phyloP scores from a whole-genome alignment of 1,284 basidiomycete species.

The Bothia castanella region DNA sequence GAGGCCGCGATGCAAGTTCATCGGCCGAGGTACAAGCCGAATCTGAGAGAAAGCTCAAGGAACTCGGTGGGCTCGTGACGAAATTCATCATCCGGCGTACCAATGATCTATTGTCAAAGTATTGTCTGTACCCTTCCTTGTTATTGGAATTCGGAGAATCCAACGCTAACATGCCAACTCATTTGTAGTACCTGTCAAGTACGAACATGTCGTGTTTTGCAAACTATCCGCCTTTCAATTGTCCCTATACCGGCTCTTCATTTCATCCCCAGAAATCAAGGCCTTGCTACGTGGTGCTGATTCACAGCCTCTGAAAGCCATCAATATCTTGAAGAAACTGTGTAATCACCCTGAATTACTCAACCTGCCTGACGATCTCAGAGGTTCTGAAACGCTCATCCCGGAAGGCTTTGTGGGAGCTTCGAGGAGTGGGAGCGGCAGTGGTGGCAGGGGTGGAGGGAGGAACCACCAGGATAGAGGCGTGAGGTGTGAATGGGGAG shows the following conservation, averaged over 20 bases:
- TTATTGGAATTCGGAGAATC: not conserved
- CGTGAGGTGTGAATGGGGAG: conserved; percentile 78
- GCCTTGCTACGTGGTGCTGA: conserved; percentile 85
- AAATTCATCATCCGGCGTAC: conserved; percentile 98
- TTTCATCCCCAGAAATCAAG: conserved; percentile 92
- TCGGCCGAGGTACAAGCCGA: conserved; percentile 78
- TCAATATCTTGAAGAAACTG: conserved; percentile 94
- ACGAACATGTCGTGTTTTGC: conserved; percentile 99
- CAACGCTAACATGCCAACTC: conserved; percentile 12
- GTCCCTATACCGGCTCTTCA: conserved; percentile 88
- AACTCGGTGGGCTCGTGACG: conserved; percentile 86
- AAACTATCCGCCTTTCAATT: conserved; percentile 86
- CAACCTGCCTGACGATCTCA: conserved; percentile 82
- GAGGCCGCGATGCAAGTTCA: conserved; percentile 90
- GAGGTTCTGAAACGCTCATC: conserved; percentile 79
- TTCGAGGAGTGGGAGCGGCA: conserved; percentile 32
- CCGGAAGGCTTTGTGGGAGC: conserved; percentile 78
- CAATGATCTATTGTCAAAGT: conserved; percentile 96
- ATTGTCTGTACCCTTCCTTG: conserved; percentile 56
- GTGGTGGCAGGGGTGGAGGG: conserved; percentile 35
- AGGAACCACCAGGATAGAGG: conserved; percentile 48
- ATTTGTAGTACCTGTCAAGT: conserved; percentile 89
- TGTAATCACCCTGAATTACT: conserved; percentile 97
- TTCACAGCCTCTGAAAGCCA: conserved; percentile 96
- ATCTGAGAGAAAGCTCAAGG: conserved; percentile 90